Conservation (phyloP, 495 filamentous ascomycete genomes). For the Tuber indicum region DNA sequence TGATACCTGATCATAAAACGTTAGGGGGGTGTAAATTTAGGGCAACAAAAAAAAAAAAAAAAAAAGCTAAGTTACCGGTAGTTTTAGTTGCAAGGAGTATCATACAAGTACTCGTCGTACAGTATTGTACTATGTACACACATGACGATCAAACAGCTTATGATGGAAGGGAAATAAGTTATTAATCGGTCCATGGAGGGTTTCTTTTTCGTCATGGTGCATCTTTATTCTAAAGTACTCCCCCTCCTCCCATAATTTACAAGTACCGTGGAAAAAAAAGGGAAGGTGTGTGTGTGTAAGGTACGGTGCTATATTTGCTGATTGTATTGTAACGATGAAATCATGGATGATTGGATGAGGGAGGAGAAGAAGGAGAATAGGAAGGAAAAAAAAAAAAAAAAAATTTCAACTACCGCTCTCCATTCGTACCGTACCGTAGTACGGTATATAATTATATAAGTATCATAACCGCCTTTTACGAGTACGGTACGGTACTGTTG, state of each 20-base stretch:
- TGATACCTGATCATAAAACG: not conserved
- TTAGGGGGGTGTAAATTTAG: not conserved
- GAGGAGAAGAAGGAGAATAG: slow-evolving; percentile 4
- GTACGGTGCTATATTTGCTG: slow-evolving; percentile 36
- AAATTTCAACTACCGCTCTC: slow-evolving; percentile 18
- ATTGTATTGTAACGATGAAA: slow-evolving; percentile 29
- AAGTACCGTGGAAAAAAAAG: slow-evolving; percentile 8
- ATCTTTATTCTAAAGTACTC: slow-evolving; percentile 9
- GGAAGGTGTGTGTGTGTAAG: slow-evolving; percentile 11
- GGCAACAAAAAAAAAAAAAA: not conserved
- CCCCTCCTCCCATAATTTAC: no score
- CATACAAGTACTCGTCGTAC: no score
- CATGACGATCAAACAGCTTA: not conserved
- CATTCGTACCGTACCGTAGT: no score
- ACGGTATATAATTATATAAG: no score
- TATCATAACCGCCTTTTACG: no score
- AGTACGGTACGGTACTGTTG: no score
- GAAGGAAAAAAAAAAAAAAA: slow-evolving; percentile 11
- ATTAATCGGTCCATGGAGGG: slow-evolving; percentile 16
- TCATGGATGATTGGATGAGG: not conserved
- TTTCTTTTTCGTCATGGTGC: slow-evolving; percentile 5
- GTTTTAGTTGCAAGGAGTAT: not conserved
- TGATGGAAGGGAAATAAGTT: not conserved
- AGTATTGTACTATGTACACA: no score
- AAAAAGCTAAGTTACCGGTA: not conserved